These are phyloP conservation scores for Auriscalpium microsporum DNA, from an alignment of 768 basidiomycete genomes.

Conservation along the genomic window DNA sequence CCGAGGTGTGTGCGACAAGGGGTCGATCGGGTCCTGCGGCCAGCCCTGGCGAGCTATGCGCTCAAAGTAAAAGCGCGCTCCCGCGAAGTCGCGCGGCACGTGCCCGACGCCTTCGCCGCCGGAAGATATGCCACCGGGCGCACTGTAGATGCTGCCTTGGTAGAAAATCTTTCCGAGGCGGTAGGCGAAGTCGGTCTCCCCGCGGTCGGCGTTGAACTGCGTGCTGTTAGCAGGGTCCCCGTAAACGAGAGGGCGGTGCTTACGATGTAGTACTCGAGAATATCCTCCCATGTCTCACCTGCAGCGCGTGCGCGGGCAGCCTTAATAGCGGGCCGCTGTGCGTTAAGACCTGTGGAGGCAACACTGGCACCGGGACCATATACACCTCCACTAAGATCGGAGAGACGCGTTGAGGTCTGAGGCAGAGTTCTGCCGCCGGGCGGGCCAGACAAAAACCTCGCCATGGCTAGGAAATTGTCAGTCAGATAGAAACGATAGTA, in stretches of 20 bases:
- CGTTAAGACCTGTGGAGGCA: constrained; percentile 76
- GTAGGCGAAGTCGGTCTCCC: constrained; percentile 82
- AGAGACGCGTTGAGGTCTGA: constrained; percentile 70
- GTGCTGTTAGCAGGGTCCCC: constrained; percentile 1
- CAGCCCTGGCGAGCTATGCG: constrained; percentile 78
- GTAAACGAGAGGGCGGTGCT: constrained; percentile 13
- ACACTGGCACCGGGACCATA: constrained; percentile 93
- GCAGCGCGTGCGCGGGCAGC: constrained; percentile 77
- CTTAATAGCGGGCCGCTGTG: constrained; percentile 67
- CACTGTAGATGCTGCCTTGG: constrained; percentile 84
- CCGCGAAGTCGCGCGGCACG: constrained; percentile 69
- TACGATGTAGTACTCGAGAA: constrained; percentile 87
- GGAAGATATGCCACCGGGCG: constrained; percentile 71
- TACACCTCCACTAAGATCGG: constrained; percentile 87
- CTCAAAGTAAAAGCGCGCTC: constrained; percentile 78
- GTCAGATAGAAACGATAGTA: not conserved
- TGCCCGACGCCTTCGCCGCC: constrained; percentile 90
- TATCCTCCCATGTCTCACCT: constrained; percentile 91
- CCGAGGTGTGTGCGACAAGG: constrained; percentile 29
- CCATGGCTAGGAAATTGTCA: constrained; percentile 51
- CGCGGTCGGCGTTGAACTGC: constrained; percentile 92
- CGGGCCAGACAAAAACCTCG: constrained; percentile 73
- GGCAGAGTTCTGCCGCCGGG: constrained; percentile 87
- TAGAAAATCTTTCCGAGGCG: constrained; percentile 95
- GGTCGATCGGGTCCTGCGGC: constrained; percentile 68